Evolutionary conservation across 345 rosid species (phyloP).

Genomic region (Moricandia moricandioides): DNA sequence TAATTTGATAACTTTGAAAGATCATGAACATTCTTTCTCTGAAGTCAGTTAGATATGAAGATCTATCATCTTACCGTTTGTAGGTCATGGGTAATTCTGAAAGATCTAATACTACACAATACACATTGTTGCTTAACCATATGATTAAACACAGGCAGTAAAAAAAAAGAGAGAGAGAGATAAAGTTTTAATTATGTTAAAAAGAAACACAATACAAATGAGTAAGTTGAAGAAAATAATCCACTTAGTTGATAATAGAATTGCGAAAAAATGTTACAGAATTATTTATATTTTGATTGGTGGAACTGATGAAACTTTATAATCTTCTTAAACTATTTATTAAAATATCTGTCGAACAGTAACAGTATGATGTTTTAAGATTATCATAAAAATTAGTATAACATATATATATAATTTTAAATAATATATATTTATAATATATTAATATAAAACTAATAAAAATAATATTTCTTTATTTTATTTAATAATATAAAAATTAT

Average conservation of each 20-base stretch:
- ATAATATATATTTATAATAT: too few species aligned
- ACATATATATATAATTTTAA: too few species aligned
- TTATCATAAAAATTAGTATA: too few species aligned
- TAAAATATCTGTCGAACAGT: too few species aligned
- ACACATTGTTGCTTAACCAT: not conserved
- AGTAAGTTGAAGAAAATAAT: not conserved
- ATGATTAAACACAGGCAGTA: not conserved
- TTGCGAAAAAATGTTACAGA: not conserved
- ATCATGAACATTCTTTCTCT: not conserved
- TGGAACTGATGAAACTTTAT: too few species aligned
- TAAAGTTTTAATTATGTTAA: not conserved
- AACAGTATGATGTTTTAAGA: too few species aligned
- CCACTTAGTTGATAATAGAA: not conserved
- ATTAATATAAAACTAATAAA: too few species aligned
- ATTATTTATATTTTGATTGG: too few species aligned
- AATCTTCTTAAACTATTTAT: too few species aligned
- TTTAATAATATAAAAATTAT: too few species aligned
- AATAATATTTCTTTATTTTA: too few species aligned
- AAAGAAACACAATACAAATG: not conserved
- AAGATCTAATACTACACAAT: not conserved
- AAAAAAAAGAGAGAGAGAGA: not conserved
- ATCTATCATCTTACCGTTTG: not conserved
- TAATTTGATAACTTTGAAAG: not conserved
- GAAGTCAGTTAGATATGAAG: not conserved
- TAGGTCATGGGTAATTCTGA: not conserved